Evolutionary conservation across 441 rosid species (phyloP).

Genomic region (Erodium texanum): DNA sequence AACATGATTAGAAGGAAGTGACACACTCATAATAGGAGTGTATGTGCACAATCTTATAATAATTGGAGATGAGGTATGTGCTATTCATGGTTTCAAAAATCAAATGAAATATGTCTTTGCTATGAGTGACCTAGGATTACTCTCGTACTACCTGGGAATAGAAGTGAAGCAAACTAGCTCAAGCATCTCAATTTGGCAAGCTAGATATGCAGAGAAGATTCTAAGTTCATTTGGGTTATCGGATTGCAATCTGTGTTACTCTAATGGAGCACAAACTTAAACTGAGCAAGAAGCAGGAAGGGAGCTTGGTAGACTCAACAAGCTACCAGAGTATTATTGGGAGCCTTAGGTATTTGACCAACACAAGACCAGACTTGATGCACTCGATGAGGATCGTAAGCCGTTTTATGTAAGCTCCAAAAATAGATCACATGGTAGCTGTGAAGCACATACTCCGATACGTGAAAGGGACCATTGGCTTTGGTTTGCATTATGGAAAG

Average conservation of each 20-base stretch:
- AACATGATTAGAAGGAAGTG: neutral
- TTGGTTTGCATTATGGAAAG: neutral
- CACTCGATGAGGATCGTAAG: neutral
- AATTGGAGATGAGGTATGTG: neutral
- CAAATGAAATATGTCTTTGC: neutral
- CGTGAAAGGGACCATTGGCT: neutral
- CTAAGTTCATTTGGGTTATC: too few species aligned
- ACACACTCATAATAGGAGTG: neutral
- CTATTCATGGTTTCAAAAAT: neutral
- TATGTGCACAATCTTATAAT: neutral
- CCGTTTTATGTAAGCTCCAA: neutral
- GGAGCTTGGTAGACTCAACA: neutral
- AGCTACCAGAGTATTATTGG: neutral
- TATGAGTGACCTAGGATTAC: neutral
- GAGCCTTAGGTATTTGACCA: neutral
- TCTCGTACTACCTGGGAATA: neutral
- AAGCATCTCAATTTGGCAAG: neutral
- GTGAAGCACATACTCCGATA: neutral
- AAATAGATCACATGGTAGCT: neutral
- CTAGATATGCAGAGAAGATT: too few species aligned
- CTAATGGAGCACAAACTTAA: neutral
- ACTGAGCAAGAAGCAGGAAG: neutral
- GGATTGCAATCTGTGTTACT: neutral
- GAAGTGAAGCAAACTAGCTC: neutral
- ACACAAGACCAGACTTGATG: neutral